Percentiles rank a stretch among this genome's conserved stretches.
Evolutionary conservation across 2,329 filamentous ascomycete genomes (phyloP).

Genomic region (Pestalotiopsis sp.): DNA sequence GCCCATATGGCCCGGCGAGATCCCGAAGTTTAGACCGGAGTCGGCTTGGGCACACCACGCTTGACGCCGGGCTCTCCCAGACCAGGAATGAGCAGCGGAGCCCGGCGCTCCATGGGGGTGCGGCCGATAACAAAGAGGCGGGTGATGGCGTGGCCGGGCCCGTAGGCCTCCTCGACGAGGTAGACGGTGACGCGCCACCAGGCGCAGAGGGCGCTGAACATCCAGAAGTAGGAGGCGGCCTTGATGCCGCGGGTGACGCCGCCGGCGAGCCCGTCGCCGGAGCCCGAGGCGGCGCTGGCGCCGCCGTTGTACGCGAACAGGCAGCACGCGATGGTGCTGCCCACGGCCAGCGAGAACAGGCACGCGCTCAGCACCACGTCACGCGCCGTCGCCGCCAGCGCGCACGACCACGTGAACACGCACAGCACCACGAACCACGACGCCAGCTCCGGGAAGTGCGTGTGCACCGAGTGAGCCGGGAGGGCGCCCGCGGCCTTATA

Average conservation of each 20-base stretch:
- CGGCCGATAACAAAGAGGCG: conserved; percentile 17
- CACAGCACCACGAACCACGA: conserved; percentile 18
- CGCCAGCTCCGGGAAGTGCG: conserved; percentile 19
- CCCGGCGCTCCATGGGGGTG: conserved; percentile 14
- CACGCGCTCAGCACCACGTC: conserved; percentile 17
- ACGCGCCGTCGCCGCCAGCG: conserved; percentile 18
- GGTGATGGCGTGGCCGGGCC: conserved; percentile 13
- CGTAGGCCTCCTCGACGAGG: conserved; percentile 17
- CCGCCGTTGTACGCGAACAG: conserved; percentile 18
- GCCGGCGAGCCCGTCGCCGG: conserved; percentile 15
- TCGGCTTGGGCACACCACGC: conserved; percentile 18
- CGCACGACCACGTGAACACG: conserved; percentile 19
- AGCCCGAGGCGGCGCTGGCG: conserved; percentile 10
- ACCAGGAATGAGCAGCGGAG: conserved; percentile 15
- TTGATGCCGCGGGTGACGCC: conserved; percentile 18
- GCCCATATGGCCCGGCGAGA: too few relatives aligned
- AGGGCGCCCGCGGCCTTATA: conserved; percentile 16
- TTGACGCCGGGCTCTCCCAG: conserved; percentile 19
- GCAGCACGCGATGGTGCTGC: conserved; percentile 18
- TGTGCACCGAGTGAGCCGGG: conserved; percentile 16
- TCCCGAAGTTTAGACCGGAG: not conserved
- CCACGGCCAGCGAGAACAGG: conserved; percentile 11
- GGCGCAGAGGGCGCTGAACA: conserved; percentile 14
- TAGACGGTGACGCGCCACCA: conserved; percentile 18
- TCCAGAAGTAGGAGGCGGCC: conserved; percentile 15